phyloP scores from a whole-genome alignment of 1,139 yeast genomes.

The Diutina pseudorugosa region DNA sequence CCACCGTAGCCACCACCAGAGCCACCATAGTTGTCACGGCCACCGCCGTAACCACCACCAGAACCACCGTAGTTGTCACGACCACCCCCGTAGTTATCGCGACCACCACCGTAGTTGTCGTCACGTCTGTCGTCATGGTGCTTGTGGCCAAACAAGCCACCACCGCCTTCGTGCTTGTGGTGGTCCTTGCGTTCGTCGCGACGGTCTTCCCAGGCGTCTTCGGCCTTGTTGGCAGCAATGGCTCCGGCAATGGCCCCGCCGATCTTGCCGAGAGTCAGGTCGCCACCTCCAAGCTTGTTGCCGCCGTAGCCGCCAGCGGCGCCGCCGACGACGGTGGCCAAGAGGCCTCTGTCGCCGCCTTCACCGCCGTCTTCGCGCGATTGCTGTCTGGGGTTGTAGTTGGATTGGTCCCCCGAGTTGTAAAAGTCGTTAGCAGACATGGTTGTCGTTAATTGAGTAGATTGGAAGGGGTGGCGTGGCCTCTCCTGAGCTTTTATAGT shows the following conservation, averaged over 20 bases:
- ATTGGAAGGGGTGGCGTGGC: neutral
- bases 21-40: neutral
- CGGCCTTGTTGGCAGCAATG: conserved; percentile 42
- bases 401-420: conserved; percentile 3
- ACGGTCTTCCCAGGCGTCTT: conserved; percentile 16
- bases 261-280: conserved; percentile 36
- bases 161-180: neutral
- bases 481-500: neutral
- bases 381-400: neutral
- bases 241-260: conserved; percentile 57
- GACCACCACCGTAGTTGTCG: neutral
- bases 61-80: neutral
- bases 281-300: conserved; percentile 7
- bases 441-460: neutral
- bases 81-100: neutral
- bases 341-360: conserved; percentile 1
- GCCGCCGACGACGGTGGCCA: conserved; percentile 3
- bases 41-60: neutral
- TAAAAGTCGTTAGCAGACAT: conserved; percentile 4
- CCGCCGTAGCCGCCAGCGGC: conserved; percentile 26
- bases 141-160: neutral
- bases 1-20: neutral
- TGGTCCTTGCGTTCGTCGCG: neutral
- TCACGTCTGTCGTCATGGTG: neutral
- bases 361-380: neutral